Evolutionary conservation across 768 basidiomycete genomes (phyloP).

Genomic region (Lactarius psammicola): DNA sequence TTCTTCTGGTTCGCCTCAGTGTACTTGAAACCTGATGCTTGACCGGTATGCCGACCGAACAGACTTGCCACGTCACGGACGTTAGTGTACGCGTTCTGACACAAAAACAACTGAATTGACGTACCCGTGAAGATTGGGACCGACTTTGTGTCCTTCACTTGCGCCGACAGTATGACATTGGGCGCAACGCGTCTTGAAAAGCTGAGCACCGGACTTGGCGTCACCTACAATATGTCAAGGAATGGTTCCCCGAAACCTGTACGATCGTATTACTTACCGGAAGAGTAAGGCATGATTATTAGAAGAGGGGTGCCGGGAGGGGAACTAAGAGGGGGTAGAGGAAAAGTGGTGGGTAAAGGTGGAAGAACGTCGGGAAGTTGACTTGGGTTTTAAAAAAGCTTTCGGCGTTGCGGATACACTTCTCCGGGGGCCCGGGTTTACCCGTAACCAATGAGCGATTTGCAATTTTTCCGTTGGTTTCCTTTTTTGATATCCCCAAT

Average conservation of each 20-base stretch:
- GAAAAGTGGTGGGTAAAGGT: slow-evolving; percentile 5
- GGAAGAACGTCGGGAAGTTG: neutral
- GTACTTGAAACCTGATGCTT: slow-evolving; percentile 84
- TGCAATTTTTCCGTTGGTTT: neutral
- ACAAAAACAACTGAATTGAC: slow-evolving; percentile 32
- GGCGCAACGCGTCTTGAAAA: slow-evolving; percentile 95
- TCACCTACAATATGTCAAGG: slow-evolving; percentile 55
- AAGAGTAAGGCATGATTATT: slow-evolving; percentile 43
- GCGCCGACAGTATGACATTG: slow-evolving; percentile 89
- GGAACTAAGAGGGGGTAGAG: neutral
- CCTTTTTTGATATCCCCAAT: too few relatives aligned
- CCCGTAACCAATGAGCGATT: slow-evolving; percentile 15
- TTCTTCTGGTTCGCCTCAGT: slow-evolving; percentile 96
- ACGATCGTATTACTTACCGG: slow-evolving; percentile 39
- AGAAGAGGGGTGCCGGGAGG: slow-evolving; percentile 3
- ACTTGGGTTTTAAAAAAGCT: neutral
- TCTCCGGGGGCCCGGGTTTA: slow-evolving; percentile 7
- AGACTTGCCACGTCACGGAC: slow-evolving; percentile 44
- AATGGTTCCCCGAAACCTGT: neutral
- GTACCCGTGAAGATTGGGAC: slow-evolving; percentile 93
- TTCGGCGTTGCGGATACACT: slow-evolving; percentile 6
- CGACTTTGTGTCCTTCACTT: slow-evolving; percentile 83
- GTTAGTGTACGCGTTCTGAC: slow-evolving; percentile 1
- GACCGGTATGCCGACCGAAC: slow-evolving; percentile 85
- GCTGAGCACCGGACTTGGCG: slow-evolving; percentile 81